Conservation (phyloP, 2,329 filamentous ascomycete genomes). For the Colletotrichum spinosum region DNA sequence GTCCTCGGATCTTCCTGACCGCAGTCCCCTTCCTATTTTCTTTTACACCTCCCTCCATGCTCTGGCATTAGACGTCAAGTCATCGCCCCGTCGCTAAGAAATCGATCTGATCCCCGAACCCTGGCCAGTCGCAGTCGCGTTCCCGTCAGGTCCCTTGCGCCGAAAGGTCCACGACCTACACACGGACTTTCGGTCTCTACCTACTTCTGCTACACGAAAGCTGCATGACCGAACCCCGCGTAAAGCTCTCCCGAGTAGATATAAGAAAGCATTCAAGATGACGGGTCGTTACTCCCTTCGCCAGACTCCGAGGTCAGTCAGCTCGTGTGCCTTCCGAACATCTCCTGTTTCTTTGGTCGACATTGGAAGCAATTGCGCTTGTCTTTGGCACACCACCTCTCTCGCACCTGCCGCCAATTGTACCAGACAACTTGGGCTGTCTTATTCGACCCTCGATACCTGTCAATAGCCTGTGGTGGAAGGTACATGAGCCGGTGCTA, state of each 20-base stretch:
- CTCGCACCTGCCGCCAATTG: background rate
- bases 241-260: constrained; percentile 13
- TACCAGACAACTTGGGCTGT: constrained; percentile 10
- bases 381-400: background rate
- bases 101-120: constrained; percentile 15
- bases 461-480: constrained; percentile 7
- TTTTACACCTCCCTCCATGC: constrained; percentile 5
- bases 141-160: background rate
- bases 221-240: constrained; percentile 31
- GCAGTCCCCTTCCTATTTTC: background rate
- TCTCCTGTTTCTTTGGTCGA: background rate
- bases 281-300: constrained; percentile 52
- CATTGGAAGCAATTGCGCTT: constrained; percentile 15
- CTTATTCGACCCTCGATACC: background rate
- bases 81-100: constrained; percentile 6
- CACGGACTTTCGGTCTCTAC: constrained; percentile 15
- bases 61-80: constrained; percentile 13
- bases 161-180: constrained; percentile 20
- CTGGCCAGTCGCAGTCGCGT: background rate
- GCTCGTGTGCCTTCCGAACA: background rate
- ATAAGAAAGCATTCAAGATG: constrained; percentile 44
- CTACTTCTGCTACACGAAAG: constrained; percentile 34
- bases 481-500: background rate
- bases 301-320: constrained; percentile 51
- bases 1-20: constrained; percentile 32